Evolutionary conservation across 441 rosid genomes (phyloP), one percentile per base, ranked within the genome.

Genomic region (Geranium incanum): DNA sequence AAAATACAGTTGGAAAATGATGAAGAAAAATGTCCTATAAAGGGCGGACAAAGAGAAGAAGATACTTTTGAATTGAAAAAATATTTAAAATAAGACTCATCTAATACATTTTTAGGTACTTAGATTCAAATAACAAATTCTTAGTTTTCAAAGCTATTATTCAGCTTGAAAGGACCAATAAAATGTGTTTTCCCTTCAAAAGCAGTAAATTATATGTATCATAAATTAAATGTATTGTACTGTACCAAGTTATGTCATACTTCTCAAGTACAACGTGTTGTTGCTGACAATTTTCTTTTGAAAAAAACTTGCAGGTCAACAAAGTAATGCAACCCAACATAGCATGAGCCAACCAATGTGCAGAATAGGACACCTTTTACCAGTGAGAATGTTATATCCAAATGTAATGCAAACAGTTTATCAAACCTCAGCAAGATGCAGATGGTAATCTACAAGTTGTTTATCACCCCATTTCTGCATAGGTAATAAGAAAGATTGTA

Each of bases 381-480:
- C 11, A 6, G 48, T 41, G 48, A 41, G 5, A 41, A 41, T 11
- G 11, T 41, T 5, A 41, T 41, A 41, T 41, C 48, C 48, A 11
- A 6, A 41, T 41, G 48, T 41, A 41, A 6, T 41, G 48, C 48
- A 5, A 41, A 41, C 7, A 7, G 9, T 7, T 41, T 41, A 41
- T 41, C 84, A 76, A 72, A 93, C 99, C 97, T 92, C 97, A 71
- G 88, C 57, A 78, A 95, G 92, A 85, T 90, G 85, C 80, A 82
- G 81, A 83, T 95, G 97, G 77, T 90, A 92, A 83, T 95, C 97
- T 68, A 87, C 88, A 55, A 95, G 88, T 81, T 79, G 91, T 80
- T 88, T 92, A 83, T 90, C 95, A 12, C 82, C 93, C 99, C 97
- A 95, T 81, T 84, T 87, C 81, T 88, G 88, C 71, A 95, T 88